Base-by-base conservation (phyloP, 192 early-diverging fungal genomes). In the Phlyctochytrium planicorne region DNA sequence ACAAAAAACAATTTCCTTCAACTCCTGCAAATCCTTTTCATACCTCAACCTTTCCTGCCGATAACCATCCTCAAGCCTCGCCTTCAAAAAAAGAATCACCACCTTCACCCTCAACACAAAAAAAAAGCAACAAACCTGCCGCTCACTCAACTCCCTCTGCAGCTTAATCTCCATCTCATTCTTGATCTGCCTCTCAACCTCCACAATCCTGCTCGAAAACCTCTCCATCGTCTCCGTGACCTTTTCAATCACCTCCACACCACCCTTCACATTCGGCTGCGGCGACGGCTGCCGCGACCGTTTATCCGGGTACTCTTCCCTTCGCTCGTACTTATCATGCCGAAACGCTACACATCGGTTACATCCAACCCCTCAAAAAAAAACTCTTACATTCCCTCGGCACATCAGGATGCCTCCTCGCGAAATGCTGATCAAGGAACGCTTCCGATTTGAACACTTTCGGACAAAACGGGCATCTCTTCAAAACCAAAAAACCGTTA, bases 341-440 rank as follows among this genome's bases (percentile, higher is more conserved):
- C 30, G 25, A 65, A 66, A 66, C 32, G 14, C 24, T 66, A 14
- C 29, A 65, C n/a, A 25, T 2, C 20, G 57, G 2, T 16, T n/a
- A n/a, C n/a, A n/a, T n/a, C n/a, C n/a, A n/a, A n/a, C n/a, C n/a
- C n/a, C n/a, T n/a, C n/a, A n/a, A n/a, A n/a, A n/a, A n/a, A n/a
- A n/a, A n/a, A n/a, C n/a, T n/a, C n/a, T n/a, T n/a, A n/a, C n/a
- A n/a, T n/a, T n/a, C n/a, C n/a, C n/a, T n/a, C n/a, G n/a, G 53
- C 17, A 20, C 25, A 47, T 73, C 70, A 2, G 70, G 67, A 52
- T 84, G 82, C 29, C 80, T 73, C 1, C 80, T 69, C 25, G 68
- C 20, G n/a, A 79, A 53, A 59, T 84, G 83, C 30, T 52, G 47
- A 32, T 82, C 71, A 17, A 84, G 66, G 55, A 71, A 82, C 4